A percentile compares a stretch with the other conserved stretches of the same genome.
These are phyloP conservation scores for Antrodiella citrinella DNA, from an alignment of 768 basidiomycete genomes.

Conservation along the genomic window DNA sequence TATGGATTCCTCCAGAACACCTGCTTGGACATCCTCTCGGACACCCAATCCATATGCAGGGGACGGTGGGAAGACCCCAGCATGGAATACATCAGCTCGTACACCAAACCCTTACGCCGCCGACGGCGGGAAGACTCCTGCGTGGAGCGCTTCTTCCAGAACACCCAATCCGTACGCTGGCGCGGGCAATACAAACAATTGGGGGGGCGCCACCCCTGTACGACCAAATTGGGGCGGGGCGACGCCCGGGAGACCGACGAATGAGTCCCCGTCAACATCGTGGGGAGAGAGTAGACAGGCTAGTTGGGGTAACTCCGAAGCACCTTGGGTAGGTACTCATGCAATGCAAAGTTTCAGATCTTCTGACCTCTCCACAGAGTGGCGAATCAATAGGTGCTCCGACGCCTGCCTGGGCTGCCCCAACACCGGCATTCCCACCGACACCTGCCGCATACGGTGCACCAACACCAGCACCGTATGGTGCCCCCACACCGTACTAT, in stretches of 20 bases:
- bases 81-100: constrained; percentile 35
- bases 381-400: constrained; percentile 6
- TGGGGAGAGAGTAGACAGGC: constrained; percentile 19
- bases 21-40: constrained; percentile 40
- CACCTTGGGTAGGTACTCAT: constrained; percentile 14
- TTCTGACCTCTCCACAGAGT: constrained; percentile 10
- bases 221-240: constrained; percentile 16
- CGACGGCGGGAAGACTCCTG: constrained; percentile 24
- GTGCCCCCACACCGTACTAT: constrained; percentile 6
- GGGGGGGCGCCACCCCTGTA: constrained; percentile 15
- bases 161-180: constrained; percentile 38
- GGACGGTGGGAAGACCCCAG: constrained; percentile 20
- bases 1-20: constrained; percentile 34
- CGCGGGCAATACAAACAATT: constrained; percentile 7
- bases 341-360: too few relatives aligned
- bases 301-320: constrained; percentile 15
- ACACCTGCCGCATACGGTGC: constrained; percentile 1
- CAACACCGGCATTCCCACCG: constrained; percentile 13
- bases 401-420: constrained; percentile 13
- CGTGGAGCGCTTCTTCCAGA: constrained; percentile 35
- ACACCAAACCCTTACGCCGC: constrained; percentile 38
- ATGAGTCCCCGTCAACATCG: constrained; percentile 1
- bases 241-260: constrained; percentile 17
- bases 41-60: constrained; percentile 40
- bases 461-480: constrained; percentile 7